Base-by-base conservation (phyloP, 2,329 filamentous ascomycete species). In the Cladosporium sp. region DNA sequence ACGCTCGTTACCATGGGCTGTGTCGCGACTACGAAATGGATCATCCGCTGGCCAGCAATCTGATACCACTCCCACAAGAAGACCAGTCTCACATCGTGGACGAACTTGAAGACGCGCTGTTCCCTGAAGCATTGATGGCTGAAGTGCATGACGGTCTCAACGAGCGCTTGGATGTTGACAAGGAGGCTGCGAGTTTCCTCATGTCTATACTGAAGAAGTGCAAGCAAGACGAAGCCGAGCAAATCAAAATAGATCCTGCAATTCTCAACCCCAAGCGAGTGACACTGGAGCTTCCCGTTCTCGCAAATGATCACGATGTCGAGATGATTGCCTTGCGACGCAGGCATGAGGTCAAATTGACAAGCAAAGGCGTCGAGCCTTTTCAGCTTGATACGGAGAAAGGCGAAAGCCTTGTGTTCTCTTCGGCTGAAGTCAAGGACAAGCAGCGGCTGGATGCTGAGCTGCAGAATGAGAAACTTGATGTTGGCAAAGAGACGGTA, bases 251-350 rank as follows among this genome's bases (percentile, higher is more conserved):
- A 21, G 8, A 24, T 1, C 14, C 36, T 3, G 49, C 32, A 14
- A 7, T 26, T 4, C 8, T 12, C 2, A 38, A 4, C 15, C 62
- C 70, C 7, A 54, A 66, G 30, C 59, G 69, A 7, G 71, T 73
- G 18, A 85, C 81, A 67, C 66, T 81, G 11, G 82, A 85, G 62
- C 65, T 79, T 41, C 84, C 85, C 2, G 60, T 86, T 0, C 74
- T 86, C 7, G 64, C n/a, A 3, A 77, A 75, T 3, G 82, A 85
- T 68, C 75, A 81, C 67, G 79, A 82, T 41, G 69, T 79, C 28
- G 83, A 85, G 69, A 68, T 84, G 62, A 67, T 74, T n/a, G 67
- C 67, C 3, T 81, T 85, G 4, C 71, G 76, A 18, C 57, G 66
- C 15, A 65, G 73, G 18, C 71, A 75, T 55, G 63, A 61, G 4